Base-by-base conservation (phyloP, 1,139 yeast genomes). In the Suhomyces maxii region DNA sequence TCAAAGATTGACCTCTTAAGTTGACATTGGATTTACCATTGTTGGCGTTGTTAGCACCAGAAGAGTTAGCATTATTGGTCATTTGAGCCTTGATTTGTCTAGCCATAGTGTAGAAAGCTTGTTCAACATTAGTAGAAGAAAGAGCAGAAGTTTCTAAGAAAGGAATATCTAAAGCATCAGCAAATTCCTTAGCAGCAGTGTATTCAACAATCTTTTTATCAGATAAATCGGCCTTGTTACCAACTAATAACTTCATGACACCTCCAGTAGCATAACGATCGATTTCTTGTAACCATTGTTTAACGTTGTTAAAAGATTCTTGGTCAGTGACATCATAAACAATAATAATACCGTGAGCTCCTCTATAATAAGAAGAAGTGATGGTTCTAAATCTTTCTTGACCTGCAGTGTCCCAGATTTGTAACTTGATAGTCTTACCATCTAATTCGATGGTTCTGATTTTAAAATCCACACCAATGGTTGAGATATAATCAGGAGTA, bases 361-460 rank as follows among this genome's bases (percentile, higher is more conserved):
- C 99, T 67, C 99, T 86, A 77, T 93, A 93, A 75, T 95, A 93
- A 10, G 98, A 89, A 11, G 97, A 89, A 9, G 99, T 95, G 73
- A 93, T 93, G 48, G 99, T 93, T 73, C 98, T 84, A 76, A 93
- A 93, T 60, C 99, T 80, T 69, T 93, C 99, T 74, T 93, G 99
- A 37, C 99, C 99, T 8, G 99, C 99, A 45, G 99, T 93, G 67
- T 93, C 99, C 99, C 99, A 93, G 65, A 93, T 91, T 73, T 93
- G 99, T 61, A 95, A 79, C 75, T 93, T 93, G 67, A 93, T 95
- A 48, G 97, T 90, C 76, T 93, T 93, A 55, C 98, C 99, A 58
- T 93, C 98, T 53, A 93, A 77, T 62, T 91, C 97, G 52, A 93
- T 89, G 44, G 98, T 93, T 76, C 97, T 89, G 71, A 93, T 93